phyloP scores from a whole-genome alignment of 2,329 filamentous ascomycete species.

The Phaeoacremonium minimum region DNA sequence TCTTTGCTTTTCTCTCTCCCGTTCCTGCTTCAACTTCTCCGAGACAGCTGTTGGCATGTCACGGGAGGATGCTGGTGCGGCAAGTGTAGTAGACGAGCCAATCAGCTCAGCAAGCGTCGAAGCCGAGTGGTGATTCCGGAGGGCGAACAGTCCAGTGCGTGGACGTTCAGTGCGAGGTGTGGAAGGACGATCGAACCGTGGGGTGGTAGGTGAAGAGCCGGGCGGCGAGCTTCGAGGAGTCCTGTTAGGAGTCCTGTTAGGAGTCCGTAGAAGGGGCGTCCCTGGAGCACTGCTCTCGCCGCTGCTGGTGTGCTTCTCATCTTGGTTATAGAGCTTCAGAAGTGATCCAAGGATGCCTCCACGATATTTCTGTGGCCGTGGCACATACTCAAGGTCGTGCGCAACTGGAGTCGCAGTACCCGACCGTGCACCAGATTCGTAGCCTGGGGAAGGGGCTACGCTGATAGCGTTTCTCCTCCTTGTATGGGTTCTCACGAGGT shows the following conservation, averaged over 20 bases:
- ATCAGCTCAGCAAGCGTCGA: conserved; percentile 46
- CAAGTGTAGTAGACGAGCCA: conserved; percentile 49
- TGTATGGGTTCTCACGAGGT: conserved; percentile 14
- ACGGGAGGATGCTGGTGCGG: conserved; percentile 37
- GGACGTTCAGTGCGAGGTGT: conserved; percentile 4
- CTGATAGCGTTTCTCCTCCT: not conserved
- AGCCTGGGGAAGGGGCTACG: not conserved
- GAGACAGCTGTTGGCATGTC: conserved; percentile 37
- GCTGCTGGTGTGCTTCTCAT: conserved; percentile 24
- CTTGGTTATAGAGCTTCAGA: conserved; percentile 63
- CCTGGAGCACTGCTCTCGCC: conserved; percentile 32
- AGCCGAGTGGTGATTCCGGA: conserved; percentile 38
- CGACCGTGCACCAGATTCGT: conserved; percentile 10
- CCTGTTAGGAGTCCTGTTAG: conserved; percentile 32
- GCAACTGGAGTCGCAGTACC: conserved; percentile 39
- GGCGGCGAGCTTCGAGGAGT: conserved; percentile 36
- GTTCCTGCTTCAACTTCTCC: conserved; percentile 36
- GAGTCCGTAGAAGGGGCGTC: conserved; percentile 31
- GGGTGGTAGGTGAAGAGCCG: conserved; percentile 26
- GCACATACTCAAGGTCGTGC: conserved; percentile 60
- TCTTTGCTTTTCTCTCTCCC: conserved; percentile 5
- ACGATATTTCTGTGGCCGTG: conserved; percentile 63
- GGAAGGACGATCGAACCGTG: conserved; percentile 23
- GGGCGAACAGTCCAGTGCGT: conserved; percentile 31
- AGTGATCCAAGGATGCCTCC: conserved; percentile 71